These are phyloP conservation scores for Lavandula angustifolia DNA, from an alignment of 257 asterid genomes.

Conservation along the genomic window DNA sequence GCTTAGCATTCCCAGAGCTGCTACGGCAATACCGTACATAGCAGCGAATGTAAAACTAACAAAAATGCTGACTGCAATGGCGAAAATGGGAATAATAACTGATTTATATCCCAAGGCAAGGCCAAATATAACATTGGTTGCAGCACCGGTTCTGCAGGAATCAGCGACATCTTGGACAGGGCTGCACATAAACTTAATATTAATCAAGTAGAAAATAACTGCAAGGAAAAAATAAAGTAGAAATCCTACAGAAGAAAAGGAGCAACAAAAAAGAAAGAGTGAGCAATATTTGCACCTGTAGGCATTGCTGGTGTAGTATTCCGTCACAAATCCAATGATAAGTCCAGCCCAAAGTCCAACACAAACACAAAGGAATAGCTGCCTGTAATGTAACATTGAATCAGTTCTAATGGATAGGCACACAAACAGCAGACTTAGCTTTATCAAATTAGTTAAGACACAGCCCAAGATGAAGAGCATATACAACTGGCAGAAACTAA, in stretches of 20 bases:
- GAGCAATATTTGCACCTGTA: constrained; percentile 55
- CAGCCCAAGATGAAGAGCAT: background rate
- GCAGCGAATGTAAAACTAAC: constrained; percentile 91
- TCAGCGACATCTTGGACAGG: constrained; percentile 97
- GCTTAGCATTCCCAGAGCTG: constrained; percentile 96
- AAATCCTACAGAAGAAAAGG: background rate
- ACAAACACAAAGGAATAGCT: constrained; percentile 78
- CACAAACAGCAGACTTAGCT: background rate
- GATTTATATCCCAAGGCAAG: constrained; percentile 96
- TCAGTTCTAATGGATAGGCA: constrained; percentile 11
- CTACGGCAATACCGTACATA: constrained; percentile 91
- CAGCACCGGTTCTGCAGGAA: constrained; percentile 98
- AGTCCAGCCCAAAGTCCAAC: constrained; percentile 99
- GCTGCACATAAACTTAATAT: constrained; percentile 34
- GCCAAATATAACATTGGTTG: constrained; percentile 91
- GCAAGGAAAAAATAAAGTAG: background rate
- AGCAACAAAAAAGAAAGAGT: background rate
- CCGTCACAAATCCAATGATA: constrained; percentile 84
- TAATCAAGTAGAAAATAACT: background rate
- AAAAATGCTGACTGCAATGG: constrained; percentile 78
- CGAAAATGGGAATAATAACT: constrained; percentile 88
- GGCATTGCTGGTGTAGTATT: constrained; percentile 90
- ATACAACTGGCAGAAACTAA: background rate
- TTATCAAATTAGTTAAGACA: background rate
- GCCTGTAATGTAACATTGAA: constrained; percentile 49